These are phyloP conservation scores for Citrullus amarus DNA, from an alignment of 306 rosid genomes.

Conservation along the genomic window DNA sequence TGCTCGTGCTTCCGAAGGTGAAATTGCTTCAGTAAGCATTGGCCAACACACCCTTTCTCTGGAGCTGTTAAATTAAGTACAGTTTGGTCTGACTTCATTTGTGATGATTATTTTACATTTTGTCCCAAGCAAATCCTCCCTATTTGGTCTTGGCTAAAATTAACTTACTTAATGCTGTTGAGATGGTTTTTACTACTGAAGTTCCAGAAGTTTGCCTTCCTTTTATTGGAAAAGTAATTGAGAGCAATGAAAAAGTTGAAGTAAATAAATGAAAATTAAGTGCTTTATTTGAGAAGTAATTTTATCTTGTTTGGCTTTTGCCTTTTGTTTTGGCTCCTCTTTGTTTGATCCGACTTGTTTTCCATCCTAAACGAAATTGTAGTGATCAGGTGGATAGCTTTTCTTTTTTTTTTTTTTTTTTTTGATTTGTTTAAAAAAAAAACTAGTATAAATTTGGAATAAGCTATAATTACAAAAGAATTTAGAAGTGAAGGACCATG, in stretches of 20 bases:
- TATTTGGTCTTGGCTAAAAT: neutral
- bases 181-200: neutral
- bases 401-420: no score
- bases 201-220: neutral
- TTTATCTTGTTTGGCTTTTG: neutral
- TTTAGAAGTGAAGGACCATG: no score
- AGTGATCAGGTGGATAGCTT: neutral
- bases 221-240: neutral
- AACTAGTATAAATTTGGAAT: no score
- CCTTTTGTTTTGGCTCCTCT: neutral
- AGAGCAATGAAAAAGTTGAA: neutral
- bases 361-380: neutral
- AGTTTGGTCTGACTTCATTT: constrained; percentile 7
- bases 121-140: neutral
- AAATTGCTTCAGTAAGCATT: constrained; percentile 57
- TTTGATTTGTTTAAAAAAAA: no score
- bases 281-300: neutral
- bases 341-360: neutral
- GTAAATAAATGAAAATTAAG: no score
- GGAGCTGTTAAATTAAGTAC: constrained; percentile 10
- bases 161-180: neutral
- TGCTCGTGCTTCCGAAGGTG: constrained; percentile 58
- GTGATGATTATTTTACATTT: neutral
- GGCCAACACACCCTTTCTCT: neutral
- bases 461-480: no score